Conservation (phyloP, 2,329 filamentous ascomycete genomes). For the Colletotrichum sp. region DNA sequence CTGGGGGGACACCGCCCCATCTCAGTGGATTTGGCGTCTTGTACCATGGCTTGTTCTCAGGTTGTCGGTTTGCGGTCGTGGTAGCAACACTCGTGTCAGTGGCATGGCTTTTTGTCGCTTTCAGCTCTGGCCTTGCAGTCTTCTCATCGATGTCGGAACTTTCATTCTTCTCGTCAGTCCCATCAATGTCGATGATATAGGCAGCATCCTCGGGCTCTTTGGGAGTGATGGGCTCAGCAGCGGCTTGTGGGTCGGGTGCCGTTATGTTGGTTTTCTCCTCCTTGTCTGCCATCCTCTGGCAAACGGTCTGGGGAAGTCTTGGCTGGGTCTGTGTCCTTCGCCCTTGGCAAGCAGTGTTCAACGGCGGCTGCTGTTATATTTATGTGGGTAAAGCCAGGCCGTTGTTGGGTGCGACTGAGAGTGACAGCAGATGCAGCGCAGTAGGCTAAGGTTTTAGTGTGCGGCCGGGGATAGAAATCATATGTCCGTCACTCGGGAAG, state of each 20-base stretch:
- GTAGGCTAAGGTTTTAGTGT: neutral
- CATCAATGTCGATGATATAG: slow-evolving; percentile 12
- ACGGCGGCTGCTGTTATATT: neutral
- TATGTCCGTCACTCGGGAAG: slow-evolving; percentile 2
- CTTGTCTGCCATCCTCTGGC: slow-evolving; percentile 25
- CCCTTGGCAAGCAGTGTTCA: neutral
- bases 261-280: slow-evolving; percentile 25
- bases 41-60: slow-evolving; percentile 63
- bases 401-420: neutral
- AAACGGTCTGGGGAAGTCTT: neutral
- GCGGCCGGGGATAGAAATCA: neutral
- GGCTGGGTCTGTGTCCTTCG: neutral
- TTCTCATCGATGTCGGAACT: slow-evolving; percentile 11
- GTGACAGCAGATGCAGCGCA: neutral
- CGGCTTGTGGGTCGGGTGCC: slow-evolving; percentile 31
- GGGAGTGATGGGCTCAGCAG: slow-evolving; percentile 26
- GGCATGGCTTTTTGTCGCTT: slow-evolving; percentile 54
- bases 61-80: slow-evolving; percentile 35
- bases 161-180: slow-evolving; percentile 2
- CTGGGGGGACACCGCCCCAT: slow-evolving; percentile 60
- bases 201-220: slow-evolving; percentile 8
- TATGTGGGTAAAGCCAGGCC: neutral
- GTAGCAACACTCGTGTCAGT: slow-evolving; percentile 57
- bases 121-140: slow-evolving; percentile 27
- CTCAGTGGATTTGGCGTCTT: slow-evolving; percentile 64